phyloP scores from a whole-genome alignment of 2,329 filamentous ascomycete species.

The Phialocephala subalpina region DNA sequence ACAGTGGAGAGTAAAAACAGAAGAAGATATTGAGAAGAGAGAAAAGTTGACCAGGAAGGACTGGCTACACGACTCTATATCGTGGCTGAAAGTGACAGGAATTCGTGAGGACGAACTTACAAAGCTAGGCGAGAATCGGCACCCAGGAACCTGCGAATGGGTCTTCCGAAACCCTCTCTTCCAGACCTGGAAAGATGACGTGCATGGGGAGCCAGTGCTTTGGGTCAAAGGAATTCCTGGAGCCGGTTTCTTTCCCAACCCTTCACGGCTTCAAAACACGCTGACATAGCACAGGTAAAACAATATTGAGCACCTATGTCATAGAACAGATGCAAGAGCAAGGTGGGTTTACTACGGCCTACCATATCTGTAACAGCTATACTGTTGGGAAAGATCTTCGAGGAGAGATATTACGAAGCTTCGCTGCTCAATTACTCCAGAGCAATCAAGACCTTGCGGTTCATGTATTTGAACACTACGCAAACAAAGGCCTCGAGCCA shows the following conservation, averaged over 20 bases:
- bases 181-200: conserved; percentile 21
- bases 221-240: conserved; percentile 32
- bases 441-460: conserved; percentile 9
- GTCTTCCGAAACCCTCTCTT: conserved; percentile 12
- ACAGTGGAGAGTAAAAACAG: conserved; percentile 9
- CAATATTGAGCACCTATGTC: conserved; percentile 21
- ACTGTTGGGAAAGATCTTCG: conserved; percentile 16
- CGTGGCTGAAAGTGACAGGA: conserved; percentile 21
- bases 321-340: conserved; percentile 18
- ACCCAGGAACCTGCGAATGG: conserved; percentile 27
- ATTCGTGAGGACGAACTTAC: conserved; percentile 15
- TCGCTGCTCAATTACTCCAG: conserved; percentile 19
- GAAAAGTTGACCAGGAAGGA: conserved; percentile 13
- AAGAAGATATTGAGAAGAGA: conserved; percentile 13
- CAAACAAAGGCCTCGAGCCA: conserved; percentile 14
- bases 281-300: conserved; percentile 22
- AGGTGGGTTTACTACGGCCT: conserved; percentile 10
- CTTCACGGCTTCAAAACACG: not conserved
- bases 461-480: conserved; percentile 22
- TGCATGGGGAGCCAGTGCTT: conserved; percentile 17
- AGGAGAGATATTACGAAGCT: conserved; percentile 22
- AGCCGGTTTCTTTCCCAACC: conserved; percentile 17
- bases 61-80: conserved; percentile 23
- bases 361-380: conserved; percentile 27
- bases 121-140: conserved; percentile 1